Conservation (phyloP, 345 rosid genomes). For the rapeseed (Brassica napus) region Da-Ae NC_063447.1:42641501-42642000, state of each 20-base stretch:
- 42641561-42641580: neutral
- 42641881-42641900: slow-evolving; percentile 71
- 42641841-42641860: neutral
- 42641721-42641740: neutral
- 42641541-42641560: neutral
- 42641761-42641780: neutral
- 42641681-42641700: neutral
- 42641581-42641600: neutral
- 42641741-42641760: neutral
- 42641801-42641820: neutral
- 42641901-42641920: slow-evolving; percentile 71
- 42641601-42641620: neutral
- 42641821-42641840: slow-evolving; percentile 3
- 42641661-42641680: neutral
- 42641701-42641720: slow-evolving; percentile 1
- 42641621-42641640: slow-evolving; percentile 1
- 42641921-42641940: neutral
- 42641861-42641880: slow-evolving; percentile 79
- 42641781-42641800: neutral
- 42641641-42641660: neutral
- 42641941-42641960: neutral
- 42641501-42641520: neutral
- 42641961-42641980: neutral
- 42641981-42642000: neutral
- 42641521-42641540: neutral